phyloP scores from a whole-genome alignment of 768 basidiomycete species.

The Piloderma croceum region DNA sequence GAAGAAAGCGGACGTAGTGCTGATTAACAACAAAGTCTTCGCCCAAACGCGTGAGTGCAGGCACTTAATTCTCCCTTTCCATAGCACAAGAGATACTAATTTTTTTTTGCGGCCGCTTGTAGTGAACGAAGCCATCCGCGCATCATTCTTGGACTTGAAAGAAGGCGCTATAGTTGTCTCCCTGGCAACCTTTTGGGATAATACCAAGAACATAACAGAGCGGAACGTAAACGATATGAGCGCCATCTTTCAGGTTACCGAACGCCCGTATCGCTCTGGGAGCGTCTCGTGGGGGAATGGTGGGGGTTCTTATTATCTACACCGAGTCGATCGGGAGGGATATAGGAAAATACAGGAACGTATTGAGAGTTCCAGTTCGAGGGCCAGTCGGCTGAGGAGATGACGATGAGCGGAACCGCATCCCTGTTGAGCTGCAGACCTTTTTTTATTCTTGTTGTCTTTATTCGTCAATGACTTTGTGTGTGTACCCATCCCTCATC shows the following conservation, averaged over 20 bases:
- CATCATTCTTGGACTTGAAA: constrained; percentile 91
- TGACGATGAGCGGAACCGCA: too few species aligned
- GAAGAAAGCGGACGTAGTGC: constrained; percentile 79
- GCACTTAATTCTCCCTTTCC: neutral
- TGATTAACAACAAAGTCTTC: constrained; percentile 88
- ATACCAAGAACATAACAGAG: constrained; percentile 72
- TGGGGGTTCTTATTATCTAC: constrained; percentile 68
- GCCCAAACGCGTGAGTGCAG: constrained; percentile 37
- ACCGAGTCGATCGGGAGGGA: constrained; percentile 68
- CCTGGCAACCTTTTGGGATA: constrained; percentile 78
- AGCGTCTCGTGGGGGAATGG: constrained; percentile 78
- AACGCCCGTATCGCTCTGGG: constrained; percentile 61
- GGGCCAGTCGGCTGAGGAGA: constrained; percentile 8
- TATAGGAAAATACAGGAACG: constrained; percentile 55
- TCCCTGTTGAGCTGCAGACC: too few species aligned
- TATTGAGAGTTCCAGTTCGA: constrained; percentile 42
- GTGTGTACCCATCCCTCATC: too few species aligned
- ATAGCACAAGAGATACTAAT: too few species aligned
- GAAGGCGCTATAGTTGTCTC: constrained; percentile 89
- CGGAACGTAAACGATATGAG: constrained; percentile 82
- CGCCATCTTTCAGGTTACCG: constrained; percentile 74
- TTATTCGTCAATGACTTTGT: too few species aligned
- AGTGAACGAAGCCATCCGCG: constrained; percentile 86
- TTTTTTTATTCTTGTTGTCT: too few species aligned
- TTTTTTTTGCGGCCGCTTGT: constrained; percentile 4